Evolutionary conservation across 768 basidiomycete species (phyloP).

Genomic region (Fomitopsis serialis): DNA sequence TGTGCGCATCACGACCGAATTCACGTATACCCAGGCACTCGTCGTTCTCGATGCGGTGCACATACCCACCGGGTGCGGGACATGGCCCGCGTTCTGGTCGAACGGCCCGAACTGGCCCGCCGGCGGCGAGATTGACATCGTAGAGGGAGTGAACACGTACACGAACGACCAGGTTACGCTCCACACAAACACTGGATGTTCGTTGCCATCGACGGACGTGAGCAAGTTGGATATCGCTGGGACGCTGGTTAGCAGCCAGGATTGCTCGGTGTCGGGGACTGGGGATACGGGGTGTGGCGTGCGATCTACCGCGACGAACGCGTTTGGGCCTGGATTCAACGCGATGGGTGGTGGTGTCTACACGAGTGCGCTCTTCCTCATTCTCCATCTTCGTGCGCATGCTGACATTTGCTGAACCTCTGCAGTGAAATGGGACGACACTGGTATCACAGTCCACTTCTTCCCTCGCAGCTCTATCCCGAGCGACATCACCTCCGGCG

Average conservation of each 20-base stretch:
- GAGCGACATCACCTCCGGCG: slow-evolving; percentile 63
- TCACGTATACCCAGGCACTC: slow-evolving; percentile 57
- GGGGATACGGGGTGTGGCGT: slow-evolving; percentile 82
- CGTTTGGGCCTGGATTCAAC: slow-evolving; percentile 83
- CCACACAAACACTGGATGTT: slow-evolving; percentile 73
- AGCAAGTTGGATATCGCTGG: slow-evolving; percentile 55
- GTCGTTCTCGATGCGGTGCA: slow-evolving; percentile 82
- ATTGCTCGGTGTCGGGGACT: slow-evolving; percentile 67
- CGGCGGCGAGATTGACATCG: slow-evolving; percentile 76
- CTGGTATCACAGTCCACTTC: slow-evolving; percentile 77
- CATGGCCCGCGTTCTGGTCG: slow-evolving; percentile 60
- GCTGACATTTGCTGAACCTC: neutral
- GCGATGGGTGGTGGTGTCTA: slow-evolving; percentile 80
- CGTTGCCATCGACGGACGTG: slow-evolving; percentile 44
- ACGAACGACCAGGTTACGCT: slow-evolving; percentile 80
- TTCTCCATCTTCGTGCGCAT: neutral
- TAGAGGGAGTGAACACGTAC: slow-evolving; percentile 83
- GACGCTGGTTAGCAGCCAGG: slow-evolving; percentile 58
- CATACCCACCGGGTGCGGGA: slow-evolving; percentile 87
- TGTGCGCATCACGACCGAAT: slow-evolving; percentile 68
- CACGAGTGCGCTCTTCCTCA: slow-evolving; percentile 58
- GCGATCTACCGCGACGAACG: slow-evolving; percentile 49
- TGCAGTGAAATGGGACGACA: slow-evolving; percentile 69
- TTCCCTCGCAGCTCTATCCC: slow-evolving; percentile 76
- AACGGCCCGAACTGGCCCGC: slow-evolving; percentile 58